Evolutionary conservation across 352 stramenopile genomes (phyloP).

Genomic region (Phytophthora sp.): DNA sequence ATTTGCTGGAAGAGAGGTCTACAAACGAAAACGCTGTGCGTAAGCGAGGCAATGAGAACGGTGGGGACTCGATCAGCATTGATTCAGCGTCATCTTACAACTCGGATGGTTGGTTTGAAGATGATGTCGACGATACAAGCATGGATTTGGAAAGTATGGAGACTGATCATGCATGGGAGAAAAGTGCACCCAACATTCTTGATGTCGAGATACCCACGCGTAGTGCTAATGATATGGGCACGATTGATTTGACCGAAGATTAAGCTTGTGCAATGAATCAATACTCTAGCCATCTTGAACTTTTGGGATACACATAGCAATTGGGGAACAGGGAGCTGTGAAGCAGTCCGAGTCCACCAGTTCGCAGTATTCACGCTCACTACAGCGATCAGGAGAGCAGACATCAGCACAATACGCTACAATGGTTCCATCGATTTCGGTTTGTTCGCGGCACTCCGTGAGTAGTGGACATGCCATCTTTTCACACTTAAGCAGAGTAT

Average conservation of each 20-base stretch:
- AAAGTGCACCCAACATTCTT: background rate
- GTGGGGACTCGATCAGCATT: background rate
- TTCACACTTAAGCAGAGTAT: slow-evolving; percentile 49
- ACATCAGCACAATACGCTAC: slow-evolving; percentile 61
- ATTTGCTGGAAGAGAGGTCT: no score
- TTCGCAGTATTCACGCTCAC: slow-evolving; percentile 48
- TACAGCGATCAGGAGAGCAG: slow-evolving; percentile 56
- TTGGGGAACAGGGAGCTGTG: slow-evolving; percentile 58
- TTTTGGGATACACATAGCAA: slow-evolving; percentile 60
- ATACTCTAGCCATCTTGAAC: slow-evolving; percentile 8
- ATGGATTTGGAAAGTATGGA: background rate
- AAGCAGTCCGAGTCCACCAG: slow-evolving; percentile 53
- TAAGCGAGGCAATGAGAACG: background rate
- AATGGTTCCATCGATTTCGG: slow-evolving; percentile 15
- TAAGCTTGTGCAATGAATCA: slow-evolving; percentile 3
- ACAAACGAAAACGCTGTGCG: background rate
- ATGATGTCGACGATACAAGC: slow-evolving; percentile 3
- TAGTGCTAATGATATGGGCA: background rate
- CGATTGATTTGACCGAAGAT: slow-evolving; percentile 36
- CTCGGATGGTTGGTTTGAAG: slow-evolving; percentile 42
- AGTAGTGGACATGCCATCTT: slow-evolving; percentile 53
- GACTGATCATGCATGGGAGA: background rate
- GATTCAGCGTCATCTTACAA: slow-evolving; percentile 22
- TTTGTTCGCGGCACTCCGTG: slow-evolving; percentile 51
- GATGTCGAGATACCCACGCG: background rate